A percentile compares a stretch with the other conserved stretches of the same genome.
These are phyloP conservation scores for Zygosaccharomyces sapae DNA, from an alignment of 1,139 yeast species.

Conservation along the genomic window DNA sequence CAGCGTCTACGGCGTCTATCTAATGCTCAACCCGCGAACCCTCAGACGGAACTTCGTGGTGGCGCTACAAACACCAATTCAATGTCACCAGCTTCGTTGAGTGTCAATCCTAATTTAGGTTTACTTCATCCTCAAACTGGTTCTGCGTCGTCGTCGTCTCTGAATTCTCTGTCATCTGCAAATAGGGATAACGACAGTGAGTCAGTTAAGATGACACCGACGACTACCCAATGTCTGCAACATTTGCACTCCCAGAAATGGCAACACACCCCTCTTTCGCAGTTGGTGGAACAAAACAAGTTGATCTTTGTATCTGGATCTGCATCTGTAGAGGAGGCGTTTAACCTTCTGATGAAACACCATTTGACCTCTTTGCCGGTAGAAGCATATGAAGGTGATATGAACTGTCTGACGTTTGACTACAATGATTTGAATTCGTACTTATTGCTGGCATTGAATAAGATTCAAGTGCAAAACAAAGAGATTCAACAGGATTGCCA, in stretches of 20 bases:
- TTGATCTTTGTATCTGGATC: conserved; percentile 61
- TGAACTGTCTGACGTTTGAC: conserved; percentile 79
- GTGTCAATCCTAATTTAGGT: conserved; percentile 1
- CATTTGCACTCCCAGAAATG: conserved; percentile 45
- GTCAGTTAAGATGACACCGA: conserved; percentile 19
- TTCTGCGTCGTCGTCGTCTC: conserved; percentile 10
- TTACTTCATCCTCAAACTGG: conserved; percentile 4
- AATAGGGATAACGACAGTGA: conserved; percentile 6
- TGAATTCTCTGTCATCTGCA: conserved; percentile 6
- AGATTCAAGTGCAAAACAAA: conserved; percentile 43
- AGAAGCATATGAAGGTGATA: conserved; percentile 47
- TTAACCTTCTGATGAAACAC: conserved; percentile 65
- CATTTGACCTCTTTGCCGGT: conserved; percentile 86
- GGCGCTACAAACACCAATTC: conserved; percentile 3
- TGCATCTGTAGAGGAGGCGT: conserved; percentile 79
- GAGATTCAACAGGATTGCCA: conserved; percentile 35
- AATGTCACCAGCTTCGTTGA: conserved; percentile 4
- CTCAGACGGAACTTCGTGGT: conserved; percentile 6
- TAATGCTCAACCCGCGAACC: conserved; percentile 6
- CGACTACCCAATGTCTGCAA: conserved; percentile 25
- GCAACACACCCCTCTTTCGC: conserved; percentile 66
- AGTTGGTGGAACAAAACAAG: conserved; percentile 74
- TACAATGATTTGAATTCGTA: conserved; percentile 88
- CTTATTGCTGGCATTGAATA: conserved; percentile 68
- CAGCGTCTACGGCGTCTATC: conserved; percentile 6